These are phyloP conservation scores for Circinella umbellata DNA, from an alignment of 371 early-diverging fungal species.

Conservation along the genomic window DNA sequence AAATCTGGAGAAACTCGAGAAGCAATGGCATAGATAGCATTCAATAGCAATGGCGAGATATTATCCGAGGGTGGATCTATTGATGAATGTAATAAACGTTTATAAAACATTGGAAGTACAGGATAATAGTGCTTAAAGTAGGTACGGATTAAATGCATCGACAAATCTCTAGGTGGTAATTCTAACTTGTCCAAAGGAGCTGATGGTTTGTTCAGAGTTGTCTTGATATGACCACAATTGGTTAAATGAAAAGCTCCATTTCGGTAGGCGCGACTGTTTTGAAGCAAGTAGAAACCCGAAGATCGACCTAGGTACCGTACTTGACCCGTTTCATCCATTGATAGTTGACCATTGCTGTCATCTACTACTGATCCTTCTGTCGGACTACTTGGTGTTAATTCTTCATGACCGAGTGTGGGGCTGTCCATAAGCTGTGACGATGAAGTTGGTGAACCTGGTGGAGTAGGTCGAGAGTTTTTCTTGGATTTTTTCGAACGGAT, in stretches of 20 bases:
- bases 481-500: neutral
- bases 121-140: constrained; percentile 63
- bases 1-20: constrained; percentile 48
- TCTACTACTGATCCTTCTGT: constrained; percentile 13
- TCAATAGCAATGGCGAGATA: constrained; percentile 47
- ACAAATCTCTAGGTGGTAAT: constrained; percentile 59
- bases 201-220: neutral
- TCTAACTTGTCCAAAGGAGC: constrained; percentile 27
- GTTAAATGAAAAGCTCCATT: constrained; percentile 49
- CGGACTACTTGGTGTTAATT: constrained; percentile 11
- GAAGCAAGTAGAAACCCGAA: constrained; percentile 51
- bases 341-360: constrained; percentile 41
- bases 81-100: constrained; percentile 24
- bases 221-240: constrained; percentile 32
- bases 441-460: constrained; percentile 10
- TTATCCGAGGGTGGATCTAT: constrained; percentile 21
- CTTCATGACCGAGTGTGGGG: constrained; percentile 5
- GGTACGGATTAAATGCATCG: constrained; percentile 54
- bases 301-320: constrained; percentile 53
- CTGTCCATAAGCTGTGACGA: constrained; percentile 5
- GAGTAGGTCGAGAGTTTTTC: neutral
- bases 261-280: constrained; percentile 48
- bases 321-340: constrained; percentile 55
- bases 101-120: constrained; percentile 60
- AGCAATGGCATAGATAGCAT: constrained; percentile 56